These are phyloP conservation scores for Tulasnella calospora DNA, from an alignment of 768 basidiomycete species.

Conservation along the genomic window DNA sequence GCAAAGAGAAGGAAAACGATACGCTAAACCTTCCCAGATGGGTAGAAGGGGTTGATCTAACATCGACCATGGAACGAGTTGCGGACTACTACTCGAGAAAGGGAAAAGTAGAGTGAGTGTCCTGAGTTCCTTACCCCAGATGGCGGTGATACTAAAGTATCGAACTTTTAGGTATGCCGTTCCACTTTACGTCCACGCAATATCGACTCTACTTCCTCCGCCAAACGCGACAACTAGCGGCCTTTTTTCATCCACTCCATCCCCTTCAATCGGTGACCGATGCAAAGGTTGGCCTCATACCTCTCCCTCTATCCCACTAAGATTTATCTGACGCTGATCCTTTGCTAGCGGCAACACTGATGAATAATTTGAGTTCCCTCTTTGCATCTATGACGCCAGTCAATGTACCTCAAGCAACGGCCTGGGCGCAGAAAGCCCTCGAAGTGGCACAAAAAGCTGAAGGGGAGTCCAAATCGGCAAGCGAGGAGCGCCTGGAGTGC, in stretches of 20 bases:
- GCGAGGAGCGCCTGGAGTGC: conserved; percentile 24
- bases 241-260: conserved; percentile 16
- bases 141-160: background rate
- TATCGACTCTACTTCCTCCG: conserved; percentile 29
- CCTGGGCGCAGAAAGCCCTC: conserved; percentile 29
- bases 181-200: conserved; percentile 29
- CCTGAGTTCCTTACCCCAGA: background rate
- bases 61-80: conserved; percentile 27
- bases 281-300: conserved; percentile 25
- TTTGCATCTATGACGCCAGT: conserved; percentile 25
- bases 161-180: conserved; percentile 27
- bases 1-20: background rate
- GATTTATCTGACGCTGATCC: background rate
- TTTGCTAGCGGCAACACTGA: conserved; percentile 11
- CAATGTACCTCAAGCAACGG: conserved; percentile 25
- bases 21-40: conserved; percentile 29
- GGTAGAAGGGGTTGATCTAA: conserved; percentile 29
- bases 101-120: conserved; percentile 29
- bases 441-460: conserved; percentile 25
- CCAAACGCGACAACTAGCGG: background rate
- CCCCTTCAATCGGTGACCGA: conserved; percentile 21
- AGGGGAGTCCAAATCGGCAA: background rate
- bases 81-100: conserved; percentile 29
- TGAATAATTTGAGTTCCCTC: conserved; percentile 31
- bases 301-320: background rate